Conservation (phyloP, 2,329 filamentous ascomycete genomes). For the Lasiodiplodia hormozganensis region DNA sequence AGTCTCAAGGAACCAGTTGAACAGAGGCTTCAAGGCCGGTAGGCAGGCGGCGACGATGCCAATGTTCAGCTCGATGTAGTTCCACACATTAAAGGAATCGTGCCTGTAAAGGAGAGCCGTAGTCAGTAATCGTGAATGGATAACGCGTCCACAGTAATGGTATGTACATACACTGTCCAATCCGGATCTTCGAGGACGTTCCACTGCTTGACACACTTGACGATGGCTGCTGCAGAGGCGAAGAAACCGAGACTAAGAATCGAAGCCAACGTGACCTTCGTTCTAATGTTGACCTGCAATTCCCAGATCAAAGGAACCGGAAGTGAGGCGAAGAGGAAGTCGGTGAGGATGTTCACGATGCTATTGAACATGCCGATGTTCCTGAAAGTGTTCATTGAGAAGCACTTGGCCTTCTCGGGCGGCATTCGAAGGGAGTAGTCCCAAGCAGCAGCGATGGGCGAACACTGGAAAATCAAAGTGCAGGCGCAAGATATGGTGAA, state of each 20-base stretch:
- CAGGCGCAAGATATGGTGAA: constrained; percentile 53
- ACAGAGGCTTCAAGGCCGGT: constrained; percentile 48
- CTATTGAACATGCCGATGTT: constrained; percentile 57
- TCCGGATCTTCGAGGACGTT: constrained; percentile 45
- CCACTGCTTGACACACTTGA: constrained; percentile 51
- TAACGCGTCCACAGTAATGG: neutral
- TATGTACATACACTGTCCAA: constrained; percentile 40
- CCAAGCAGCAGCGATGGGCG: constrained; percentile 56
- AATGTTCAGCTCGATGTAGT: constrained; percentile 53
- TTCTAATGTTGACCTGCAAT: constrained; percentile 52
- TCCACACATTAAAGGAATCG: constrained; percentile 54
- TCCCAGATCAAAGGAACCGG: constrained; percentile 53
- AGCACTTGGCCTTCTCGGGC: constrained; percentile 50
- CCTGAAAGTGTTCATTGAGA: constrained; percentile 49
- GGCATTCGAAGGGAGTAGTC: constrained; percentile 44
- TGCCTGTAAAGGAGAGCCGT: constrained; percentile 29
- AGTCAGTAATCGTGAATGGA: constrained; percentile 11
- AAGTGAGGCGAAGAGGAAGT: constrained; percentile 54
- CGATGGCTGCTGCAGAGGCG: constrained; percentile 52
- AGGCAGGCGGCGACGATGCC: constrained; percentile 54
- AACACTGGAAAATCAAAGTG: constrained; percentile 58
- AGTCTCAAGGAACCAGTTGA: constrained; percentile 43
- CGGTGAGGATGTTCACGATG: constrained; percentile 56
- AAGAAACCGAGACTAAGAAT: constrained; percentile 51
- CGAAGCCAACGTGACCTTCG: constrained; percentile 55